phyloP scores from a whole-genome alignment of 257 asterid genomes.

The Primulina tabacum region DNA sequence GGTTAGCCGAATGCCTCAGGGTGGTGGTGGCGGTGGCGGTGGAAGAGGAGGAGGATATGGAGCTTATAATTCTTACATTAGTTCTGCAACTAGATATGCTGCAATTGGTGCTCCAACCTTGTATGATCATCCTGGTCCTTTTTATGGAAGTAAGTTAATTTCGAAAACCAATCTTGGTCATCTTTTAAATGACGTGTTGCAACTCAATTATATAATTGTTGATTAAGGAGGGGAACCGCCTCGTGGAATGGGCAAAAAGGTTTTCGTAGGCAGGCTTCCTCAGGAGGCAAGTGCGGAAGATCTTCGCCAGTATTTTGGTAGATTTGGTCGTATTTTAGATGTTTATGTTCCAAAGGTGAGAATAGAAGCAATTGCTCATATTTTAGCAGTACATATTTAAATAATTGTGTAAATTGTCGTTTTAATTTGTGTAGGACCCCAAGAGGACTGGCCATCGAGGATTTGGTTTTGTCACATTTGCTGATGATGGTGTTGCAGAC shows the following conservation, averaged over 20 bases:
- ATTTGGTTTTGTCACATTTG: conserved; percentile 95
- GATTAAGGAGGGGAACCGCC: conserved; percentile 57
- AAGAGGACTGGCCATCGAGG: conserved; percentile 97
- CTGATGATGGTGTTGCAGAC: conserved; percentile 98
- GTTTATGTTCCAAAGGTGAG: conserved; percentile 95
- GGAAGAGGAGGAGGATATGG: conserved; percentile 61
- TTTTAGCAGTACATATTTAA: not conserved
- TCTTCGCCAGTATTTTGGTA: conserved; percentile 91
- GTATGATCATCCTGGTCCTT: conserved; percentile 69
- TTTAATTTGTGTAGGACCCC: conserved; percentile 67
- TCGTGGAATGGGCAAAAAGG: conserved; percentile 93
- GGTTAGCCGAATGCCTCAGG: conserved; percentile 55
- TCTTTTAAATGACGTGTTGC: conserved; percentile 7
- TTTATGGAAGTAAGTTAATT: conserved; percentile 80
- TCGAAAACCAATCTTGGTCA: not conserved
- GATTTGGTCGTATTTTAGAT: conserved; percentile 93
- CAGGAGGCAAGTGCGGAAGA: conserved; percentile 95
- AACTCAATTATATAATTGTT: conserved; percentile 21
- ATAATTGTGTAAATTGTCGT: conserved; percentile 11
- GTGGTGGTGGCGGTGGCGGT: conserved; percentile 29
- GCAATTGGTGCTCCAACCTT: conserved; percentile 96
- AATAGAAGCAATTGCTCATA: conserved; percentile 13
- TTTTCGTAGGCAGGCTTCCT: conserved; percentile 97
- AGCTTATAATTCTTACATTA: conserved; percentile 91
- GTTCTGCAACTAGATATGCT: conserved; percentile 94